These are phyloP conservation scores for Aristolochia contorta DNA, from an alignment of 164 flowering plant genomes.

Conservation along the genomic window DNA sequence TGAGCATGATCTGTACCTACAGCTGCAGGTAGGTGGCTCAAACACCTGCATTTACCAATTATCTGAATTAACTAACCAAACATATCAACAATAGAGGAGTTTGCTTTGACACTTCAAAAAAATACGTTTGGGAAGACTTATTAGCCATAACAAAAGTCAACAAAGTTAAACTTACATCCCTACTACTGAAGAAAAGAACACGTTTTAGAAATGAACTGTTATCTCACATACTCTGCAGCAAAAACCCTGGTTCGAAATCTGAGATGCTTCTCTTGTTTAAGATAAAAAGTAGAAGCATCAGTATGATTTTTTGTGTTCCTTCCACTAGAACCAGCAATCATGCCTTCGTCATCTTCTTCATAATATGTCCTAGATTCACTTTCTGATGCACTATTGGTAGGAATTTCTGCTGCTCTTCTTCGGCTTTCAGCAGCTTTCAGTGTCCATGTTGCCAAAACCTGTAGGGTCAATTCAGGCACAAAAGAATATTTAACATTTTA, in stretches of 20 bases:
- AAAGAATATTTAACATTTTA: too few species aligned
- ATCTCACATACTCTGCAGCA: constrained; percentile 86
- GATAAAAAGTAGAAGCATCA: constrained; percentile 23
- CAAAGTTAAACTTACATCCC: too few species aligned
- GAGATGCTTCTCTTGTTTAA: constrained; percentile 53
- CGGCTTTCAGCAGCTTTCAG: constrained; percentile 18
- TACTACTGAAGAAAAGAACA: not conserved
- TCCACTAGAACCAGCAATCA: constrained; percentile 54
- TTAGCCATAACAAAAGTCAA: too few species aligned
- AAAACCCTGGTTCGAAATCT: constrained; percentile 90
- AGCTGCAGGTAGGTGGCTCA: constrained; percentile 75
- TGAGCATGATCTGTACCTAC: constrained; percentile 83
- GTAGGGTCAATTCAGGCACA: not conserved
- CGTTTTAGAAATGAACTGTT: not conserved
- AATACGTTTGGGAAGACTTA: too few species aligned
- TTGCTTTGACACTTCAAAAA: not conserved
- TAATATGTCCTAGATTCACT: constrained; percentile 31
- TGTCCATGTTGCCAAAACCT: constrained; percentile 73
- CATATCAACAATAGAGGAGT: not conserved
- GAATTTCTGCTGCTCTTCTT: constrained; percentile 24
- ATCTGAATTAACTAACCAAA: not conserved
- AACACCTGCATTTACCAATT: constrained; percentile 39
- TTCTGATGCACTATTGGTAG: constrained; percentile 22
- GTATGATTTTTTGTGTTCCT: constrained; percentile 19
- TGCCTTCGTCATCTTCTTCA: constrained; percentile 87